phyloP scores from a whole-genome alignment of 148 eudicot genomes.

The Rhododendron henanense region DNA sequence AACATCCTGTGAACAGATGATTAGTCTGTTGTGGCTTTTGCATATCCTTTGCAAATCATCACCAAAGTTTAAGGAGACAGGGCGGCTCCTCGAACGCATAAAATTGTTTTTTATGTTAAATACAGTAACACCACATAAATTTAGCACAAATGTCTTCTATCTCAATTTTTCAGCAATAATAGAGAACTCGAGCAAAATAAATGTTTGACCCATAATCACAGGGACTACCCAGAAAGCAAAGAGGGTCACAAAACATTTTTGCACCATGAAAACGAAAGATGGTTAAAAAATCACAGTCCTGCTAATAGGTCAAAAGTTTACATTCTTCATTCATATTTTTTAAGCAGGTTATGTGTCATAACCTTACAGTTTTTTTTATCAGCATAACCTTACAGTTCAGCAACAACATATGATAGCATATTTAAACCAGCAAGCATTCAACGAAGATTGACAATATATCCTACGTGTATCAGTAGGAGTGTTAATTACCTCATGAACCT shows the following conservation, averaged over 20 bases:
- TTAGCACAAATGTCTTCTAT: background rate
- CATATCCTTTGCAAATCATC: background rate
- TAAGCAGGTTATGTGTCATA: background rate
- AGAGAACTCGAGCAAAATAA: background rate
- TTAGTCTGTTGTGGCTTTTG: background rate
- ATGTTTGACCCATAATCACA: background rate
- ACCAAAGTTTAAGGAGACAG: background rate
- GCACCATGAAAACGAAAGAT: background rate
- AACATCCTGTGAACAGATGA: background rate
- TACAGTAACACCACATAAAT: background rate
- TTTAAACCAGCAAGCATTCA: background rate
- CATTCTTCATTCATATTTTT: background rate
- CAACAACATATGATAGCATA: background rate
- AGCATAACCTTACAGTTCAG: background rate
- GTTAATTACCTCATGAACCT: slow-evolving; percentile 47
- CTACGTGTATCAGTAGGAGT: background rate
- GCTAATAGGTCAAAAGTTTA: background rate
- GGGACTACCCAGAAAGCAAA: background rate
- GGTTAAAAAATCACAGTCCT: background rate
- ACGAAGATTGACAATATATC: background rate
- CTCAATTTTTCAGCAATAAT: background rate
- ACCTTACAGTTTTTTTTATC: too few relatives aligned
- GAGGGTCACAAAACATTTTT: background rate
- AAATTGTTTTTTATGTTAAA: background rate
- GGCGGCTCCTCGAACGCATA: background rate